Conservation (phyloP, 78 protist species). For the Dictyostelium purpureum region DNA sequence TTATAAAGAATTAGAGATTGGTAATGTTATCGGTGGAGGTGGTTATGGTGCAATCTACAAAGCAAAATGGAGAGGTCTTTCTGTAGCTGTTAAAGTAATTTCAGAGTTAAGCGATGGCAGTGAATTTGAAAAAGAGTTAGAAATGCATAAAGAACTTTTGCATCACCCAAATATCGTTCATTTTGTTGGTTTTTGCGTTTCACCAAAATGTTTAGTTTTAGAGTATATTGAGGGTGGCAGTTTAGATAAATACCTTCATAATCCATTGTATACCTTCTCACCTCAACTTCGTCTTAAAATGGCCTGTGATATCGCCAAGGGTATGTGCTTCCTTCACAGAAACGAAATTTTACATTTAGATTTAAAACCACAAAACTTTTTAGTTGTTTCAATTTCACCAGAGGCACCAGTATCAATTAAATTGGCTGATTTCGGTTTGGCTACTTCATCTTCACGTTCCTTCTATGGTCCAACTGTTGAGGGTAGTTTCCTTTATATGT, state of each 20-base stretch:
- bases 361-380: conserved; percentile 79
- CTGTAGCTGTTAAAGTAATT: conserved; percentile 49
- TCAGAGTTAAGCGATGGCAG: conserved; percentile 47
- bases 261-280: conserved; percentile 19
- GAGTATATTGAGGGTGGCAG: conserved; percentile 74
- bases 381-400: conserved; percentile 32
- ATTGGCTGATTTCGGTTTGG: conserved; percentile 73
- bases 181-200: conserved; percentile 73
- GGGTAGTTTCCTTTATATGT: conserved; percentile 56
- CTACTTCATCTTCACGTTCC: conserved; percentile 41
- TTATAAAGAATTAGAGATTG: conserved; percentile 55
- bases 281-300: conserved; percentile 67
- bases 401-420: conserved; percentile 69
- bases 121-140: conserved; percentile 74
- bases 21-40: conserved; percentile 67
- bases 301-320: conserved; percentile 77
- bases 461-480: conserved; percentile 71
- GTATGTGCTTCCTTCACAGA: conserved; percentile 78
- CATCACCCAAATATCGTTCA: conserved; percentile 78
- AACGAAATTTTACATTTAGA: conserved; percentile 78
- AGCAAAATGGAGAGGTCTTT: conserved; percentile 60
- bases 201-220: conserved; percentile 54
- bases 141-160: conserved; percentile 69
- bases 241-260: conserved; percentile 52
- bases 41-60: conserved; percentile 74